These are phyloP conservation scores for Leccinum holopus DNA, from an alignment of 1,284 basidiomycete species.

Conservation along the genomic window DNA sequence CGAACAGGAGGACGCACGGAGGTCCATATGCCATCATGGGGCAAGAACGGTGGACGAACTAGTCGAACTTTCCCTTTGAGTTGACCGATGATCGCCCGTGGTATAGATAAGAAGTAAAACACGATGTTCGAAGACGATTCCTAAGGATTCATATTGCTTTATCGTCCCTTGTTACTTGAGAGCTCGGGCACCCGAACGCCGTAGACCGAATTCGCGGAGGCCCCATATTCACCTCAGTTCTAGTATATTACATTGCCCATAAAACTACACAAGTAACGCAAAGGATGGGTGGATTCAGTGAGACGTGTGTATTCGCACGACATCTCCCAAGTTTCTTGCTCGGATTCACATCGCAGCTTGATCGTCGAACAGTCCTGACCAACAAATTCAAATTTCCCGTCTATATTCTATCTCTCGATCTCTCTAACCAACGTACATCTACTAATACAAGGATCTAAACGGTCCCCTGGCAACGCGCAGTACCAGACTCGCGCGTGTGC, in stretches of 20 bases:
- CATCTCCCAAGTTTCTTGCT: not conserved
- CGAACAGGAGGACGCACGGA: not conserved
- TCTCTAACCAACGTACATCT: not conserved
- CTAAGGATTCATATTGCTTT: too few species aligned
- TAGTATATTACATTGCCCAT: not conserved
- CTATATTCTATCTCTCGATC: not conserved
- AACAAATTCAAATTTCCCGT: too few species aligned
- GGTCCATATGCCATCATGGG: not conserved
- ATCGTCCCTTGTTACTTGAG: too few species aligned
- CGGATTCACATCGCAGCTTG: not conserved
- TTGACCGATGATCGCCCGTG: slow-evolving; percentile 10
- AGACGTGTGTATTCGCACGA: not conserved
- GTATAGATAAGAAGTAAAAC: slow-evolving; percentile 10
- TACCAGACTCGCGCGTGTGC: not conserved
- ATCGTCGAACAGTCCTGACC: not conserved
- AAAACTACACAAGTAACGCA: not conserved
- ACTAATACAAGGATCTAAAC: not conserved
- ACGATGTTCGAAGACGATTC: too few species aligned
- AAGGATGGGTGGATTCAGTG: not conserved
- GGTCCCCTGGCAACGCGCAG: slow-evolving; percentile 7
- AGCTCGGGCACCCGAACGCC: too few species aligned
- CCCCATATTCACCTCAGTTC: not conserved
- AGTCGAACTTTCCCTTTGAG: slow-evolving; percentile 1
- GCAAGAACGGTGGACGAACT: not conserved
- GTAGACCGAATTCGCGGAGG: not conserved